Evolutionary conservation across 345 rosid species (phyloP).

Genomic region (Linum trigynum): DNA sequence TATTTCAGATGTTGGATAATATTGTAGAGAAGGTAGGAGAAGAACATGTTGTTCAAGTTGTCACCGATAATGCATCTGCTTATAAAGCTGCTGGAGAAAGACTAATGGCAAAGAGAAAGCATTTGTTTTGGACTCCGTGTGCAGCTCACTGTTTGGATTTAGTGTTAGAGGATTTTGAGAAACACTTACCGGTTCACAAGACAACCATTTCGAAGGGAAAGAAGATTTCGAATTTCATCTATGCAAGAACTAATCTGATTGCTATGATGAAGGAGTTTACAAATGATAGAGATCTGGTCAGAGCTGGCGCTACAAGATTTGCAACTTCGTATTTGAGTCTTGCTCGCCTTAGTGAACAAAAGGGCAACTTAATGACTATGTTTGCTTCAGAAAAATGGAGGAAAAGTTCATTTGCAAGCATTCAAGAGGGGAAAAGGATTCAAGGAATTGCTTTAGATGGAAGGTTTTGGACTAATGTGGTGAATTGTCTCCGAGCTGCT

Average conservation of each 20-base stretch:
- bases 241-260: conserved; percentile 1
- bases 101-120: conserved; percentile 2
- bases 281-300: not conserved
- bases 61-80: conserved; percentile 5
- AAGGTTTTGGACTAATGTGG: too few species aligned
- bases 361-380: not conserved
- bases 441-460: too few species aligned
- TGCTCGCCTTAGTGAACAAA: not conserved
- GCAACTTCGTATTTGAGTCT: not conserved
- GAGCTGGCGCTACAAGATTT: not conserved
- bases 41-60: conserved; percentile 3
- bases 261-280: not conserved
- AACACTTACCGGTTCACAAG: not conserved
- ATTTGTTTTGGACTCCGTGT: conserved; percentile 1
- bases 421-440: too few species aligned
- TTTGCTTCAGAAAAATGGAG: not conserved
- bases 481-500: too few species aligned
- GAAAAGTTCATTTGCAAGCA: not conserved
- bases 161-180: not conserved
- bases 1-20: not conserved
- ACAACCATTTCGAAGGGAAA: not conserved
- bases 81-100: not conserved
- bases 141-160: too few species aligned
- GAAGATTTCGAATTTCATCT: not conserved
- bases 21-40: not conserved